phyloP scores from a whole-genome alignment of 768 basidiomycete species.

The Podaxis mareebaensis region DNA sequence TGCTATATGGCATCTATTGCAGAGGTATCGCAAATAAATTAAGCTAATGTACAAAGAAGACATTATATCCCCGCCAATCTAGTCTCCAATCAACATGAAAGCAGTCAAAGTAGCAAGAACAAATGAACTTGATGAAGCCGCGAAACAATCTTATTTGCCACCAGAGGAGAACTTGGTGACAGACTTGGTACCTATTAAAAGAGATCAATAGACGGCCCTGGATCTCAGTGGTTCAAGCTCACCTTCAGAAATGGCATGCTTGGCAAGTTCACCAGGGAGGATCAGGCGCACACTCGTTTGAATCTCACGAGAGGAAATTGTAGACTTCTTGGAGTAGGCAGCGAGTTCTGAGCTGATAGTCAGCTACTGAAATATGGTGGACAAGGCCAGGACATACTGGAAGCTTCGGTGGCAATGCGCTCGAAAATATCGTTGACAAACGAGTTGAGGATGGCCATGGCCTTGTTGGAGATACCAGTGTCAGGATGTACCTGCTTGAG shows the following conservation, averaged over 20 bases:
- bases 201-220: constrained; percentile 92
- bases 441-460: constrained; percentile 94
- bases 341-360: constrained; percentile 71
- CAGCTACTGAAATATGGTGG: constrained; percentile 13
- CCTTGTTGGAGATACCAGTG: constrained; percentile 99
- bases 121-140: background rate
- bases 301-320: constrained; percentile 97
- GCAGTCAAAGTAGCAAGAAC: background rate
- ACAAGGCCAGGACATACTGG: constrained; percentile 53
- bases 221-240: constrained; percentile 15
- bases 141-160: constrained; percentile 7
- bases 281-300: constrained; percentile 97
- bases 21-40: constrained; percentile 13
- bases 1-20: background rate
- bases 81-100: constrained; percentile 5
- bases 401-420: constrained; percentile 89
- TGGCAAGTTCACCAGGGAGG: constrained; percentile 96
- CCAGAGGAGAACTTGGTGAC: constrained; percentile 49
- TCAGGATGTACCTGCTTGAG: constrained; percentile 98
- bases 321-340: constrained; percentile 97
- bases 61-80: constrained; percentile 7
- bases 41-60: constrained; percentile 13
- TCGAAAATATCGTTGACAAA: constrained; percentile 97
- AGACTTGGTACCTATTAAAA: constrained; percentile 93
- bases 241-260: constrained; percentile 98